These are phyloP conservation scores for Rhizoclosmatium sp. DNA, from an alignment of 192 early-diverging fungal genomes.

Conservation along the genomic window DNA sequence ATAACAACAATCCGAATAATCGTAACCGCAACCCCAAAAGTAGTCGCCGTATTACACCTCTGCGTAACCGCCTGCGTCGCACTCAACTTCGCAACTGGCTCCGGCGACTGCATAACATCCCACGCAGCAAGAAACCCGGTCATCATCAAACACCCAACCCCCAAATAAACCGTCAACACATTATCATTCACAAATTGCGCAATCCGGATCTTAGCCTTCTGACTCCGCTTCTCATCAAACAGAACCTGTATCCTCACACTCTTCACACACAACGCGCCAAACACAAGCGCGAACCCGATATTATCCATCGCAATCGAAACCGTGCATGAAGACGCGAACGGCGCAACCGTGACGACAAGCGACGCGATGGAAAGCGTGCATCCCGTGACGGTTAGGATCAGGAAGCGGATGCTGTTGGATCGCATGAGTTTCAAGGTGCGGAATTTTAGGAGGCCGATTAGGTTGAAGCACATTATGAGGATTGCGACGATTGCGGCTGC, in stretches of 20 bases:
- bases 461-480: background rate
- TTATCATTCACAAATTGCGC: background rate
- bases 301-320: constrained; percentile 9
- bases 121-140: background rate
- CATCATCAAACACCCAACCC: constrained; percentile 11
- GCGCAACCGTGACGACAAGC: background rate
- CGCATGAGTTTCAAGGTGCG: constrained; percentile 14
- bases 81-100: background rate
- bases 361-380: background rate
- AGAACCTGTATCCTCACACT: constrained; percentile 8
- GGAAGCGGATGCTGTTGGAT: constrained; percentile 5
- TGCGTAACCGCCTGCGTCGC: background rate
- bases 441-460: background rate
- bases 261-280: constrained; percentile 33
- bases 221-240: constrained; percentile 12
- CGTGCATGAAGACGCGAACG: background rate
- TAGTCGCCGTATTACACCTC: constrained; percentile 1
- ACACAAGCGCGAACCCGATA: constrained; percentile 31
- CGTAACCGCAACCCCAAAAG: background rate
- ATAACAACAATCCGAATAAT: constrained; percentile 21
- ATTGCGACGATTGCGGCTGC: background rate
- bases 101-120: background rate
- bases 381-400: background rate
- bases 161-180: background rate
- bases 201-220: background rate